Evolutionary conservation across 169 alveolate genomes (phyloP), one percentile per base, ranked within the genome.

Genomic region (Plasmodium gaboni): DNA sequence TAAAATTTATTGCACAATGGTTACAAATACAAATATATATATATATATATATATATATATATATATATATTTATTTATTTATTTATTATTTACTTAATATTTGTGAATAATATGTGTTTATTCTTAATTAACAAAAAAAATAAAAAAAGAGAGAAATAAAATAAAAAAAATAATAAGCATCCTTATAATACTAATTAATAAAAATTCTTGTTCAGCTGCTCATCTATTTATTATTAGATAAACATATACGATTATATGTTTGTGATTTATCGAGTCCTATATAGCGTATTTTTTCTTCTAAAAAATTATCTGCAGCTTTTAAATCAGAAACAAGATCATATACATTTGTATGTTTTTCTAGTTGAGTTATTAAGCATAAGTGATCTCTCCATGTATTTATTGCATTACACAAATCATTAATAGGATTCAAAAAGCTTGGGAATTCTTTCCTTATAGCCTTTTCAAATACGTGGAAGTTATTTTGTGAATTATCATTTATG

Each of bases 381-480:
- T 85, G 92, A 46, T 60, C 76, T 72, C 87, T 70, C 92, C 92
- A 85, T n/a, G 87, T 70, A 63, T 85, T 70, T 57, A 85, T 85
- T 19, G 92, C 85, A 60, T 85, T 60, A 32, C 92, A 85, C 61
- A 85, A 85, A 55, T 71, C 87, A 60, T 59, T 70, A 44, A 70
- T 69, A 8, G 92, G 92, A 53, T 85, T 61, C 61, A 85, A 24
- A 42, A 85, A 69, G 22, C 92, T 85, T 0, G 92, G 92, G 42
- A 85, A 85, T 8, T 85, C 69, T 85, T 85, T 70, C 19, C 87
- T 85, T 53, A 85, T 32, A 4, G 65, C 87, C 46, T 85, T 85
- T 85, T 85, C 92, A 53, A 85, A 85, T 85, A 57, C 69, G 15
- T 85, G 59, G 61, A 85, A 85, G 19, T 85, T 69, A 63, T 85